These are phyloP conservation scores for Diaporthe nobilis DNA, from an alignment of 2,329 filamentous ascomycete species.

Conservation along the genomic window DNA sequence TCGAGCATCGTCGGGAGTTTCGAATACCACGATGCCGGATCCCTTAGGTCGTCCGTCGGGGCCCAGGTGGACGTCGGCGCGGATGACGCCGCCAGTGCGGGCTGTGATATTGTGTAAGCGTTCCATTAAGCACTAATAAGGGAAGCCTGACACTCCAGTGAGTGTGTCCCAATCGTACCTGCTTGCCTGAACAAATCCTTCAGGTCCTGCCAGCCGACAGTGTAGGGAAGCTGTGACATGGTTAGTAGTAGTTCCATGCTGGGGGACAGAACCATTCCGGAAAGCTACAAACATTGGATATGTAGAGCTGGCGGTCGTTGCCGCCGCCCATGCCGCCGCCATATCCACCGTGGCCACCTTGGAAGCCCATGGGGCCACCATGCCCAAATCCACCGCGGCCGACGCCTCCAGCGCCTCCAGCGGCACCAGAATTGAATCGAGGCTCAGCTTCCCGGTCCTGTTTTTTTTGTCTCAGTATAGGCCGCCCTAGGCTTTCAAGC, in stretches of 20 bases:
- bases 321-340: constrained; percentile 71
- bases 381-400: constrained; percentile 63
- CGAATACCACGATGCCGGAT: constrained; percentile 96
- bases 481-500: constrained; percentile 11
- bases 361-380: constrained; percentile 54
- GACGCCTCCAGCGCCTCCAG: constrained; percentile 74
- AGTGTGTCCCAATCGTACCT: constrained; percentile 73
- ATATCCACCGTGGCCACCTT: constrained; percentile 68
- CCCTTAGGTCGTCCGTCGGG: constrained; percentile 95
- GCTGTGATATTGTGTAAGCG: constrained; percentile 51
- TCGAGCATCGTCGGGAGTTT: constrained; percentile 91
- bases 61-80: constrained; percentile 93
- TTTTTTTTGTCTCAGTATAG: constrained; percentile 42
- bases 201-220: constrained; percentile 97
- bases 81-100: constrained; percentile 84
- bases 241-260: constrained; percentile 45
- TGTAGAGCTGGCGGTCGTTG: constrained; percentile 91
- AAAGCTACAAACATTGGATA: constrained; percentile 82
- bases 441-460: constrained; percentile 98
- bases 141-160: neutral
- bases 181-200: constrained; percentile 99
- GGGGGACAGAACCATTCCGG: neutral
- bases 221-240: constrained; percentile 86
- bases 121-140: neutral
- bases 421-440: constrained; percentile 86